Evolutionary conservation across 139 green algal genomes (phyloP), one percentile per base, ranked within the genome.

Genomic region (Spirogloea muscicola): DNA sequence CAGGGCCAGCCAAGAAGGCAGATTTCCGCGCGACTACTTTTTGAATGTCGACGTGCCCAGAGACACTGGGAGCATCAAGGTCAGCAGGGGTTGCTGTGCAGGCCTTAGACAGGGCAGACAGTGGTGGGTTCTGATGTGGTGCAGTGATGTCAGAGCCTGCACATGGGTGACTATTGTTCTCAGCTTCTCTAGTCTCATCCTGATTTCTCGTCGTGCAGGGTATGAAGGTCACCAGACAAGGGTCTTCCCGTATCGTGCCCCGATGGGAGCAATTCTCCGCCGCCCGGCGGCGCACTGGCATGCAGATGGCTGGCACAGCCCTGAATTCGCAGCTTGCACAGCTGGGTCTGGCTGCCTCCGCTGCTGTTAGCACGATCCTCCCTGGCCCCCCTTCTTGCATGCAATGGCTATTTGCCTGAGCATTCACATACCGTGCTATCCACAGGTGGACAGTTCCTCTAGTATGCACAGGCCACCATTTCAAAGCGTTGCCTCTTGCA

Each of bases 311-410:
- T 58, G 59, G 59, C 41, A n/a, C n/a, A n/a, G n/a, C n/a, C n/a
- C n/a, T n/a, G n/a, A n/a, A n/a, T n/a, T n/a, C 59, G 5, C 59
- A 68, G 18, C 18, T 68, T 31, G 59, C 59, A 5, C 59, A 68
- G 42, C 18, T 68, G 59, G 7, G 59, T 7, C 27, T 68, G n/a
- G 59, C 59, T 68, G 59, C 59, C 6, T 68, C 59, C n/a, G 59
- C 59, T 68, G 59, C 59, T 68, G 59, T 68, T 31, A 29, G 59
- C n/a, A n/a, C n/a, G n/a, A n/a, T n/a, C n/a, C n/a, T n/a, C n/a
- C n/a, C n/a, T n/a, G n/a, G n/a, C n/a, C n/a, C n/a, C n/a, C n/a
- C n/a, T n/a, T n/a, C n/a, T n/a, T n/a, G n/a, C n/a, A n/a, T n/a
- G n/a, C n/a, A n/a, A n/a, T n/a, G n/a, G n/a, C n/a, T n/a, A n/a